Conservation (phyloP, 2,329 filamentous ascomycete genomes). For the Tetracladium maxilliforme region DNA sequence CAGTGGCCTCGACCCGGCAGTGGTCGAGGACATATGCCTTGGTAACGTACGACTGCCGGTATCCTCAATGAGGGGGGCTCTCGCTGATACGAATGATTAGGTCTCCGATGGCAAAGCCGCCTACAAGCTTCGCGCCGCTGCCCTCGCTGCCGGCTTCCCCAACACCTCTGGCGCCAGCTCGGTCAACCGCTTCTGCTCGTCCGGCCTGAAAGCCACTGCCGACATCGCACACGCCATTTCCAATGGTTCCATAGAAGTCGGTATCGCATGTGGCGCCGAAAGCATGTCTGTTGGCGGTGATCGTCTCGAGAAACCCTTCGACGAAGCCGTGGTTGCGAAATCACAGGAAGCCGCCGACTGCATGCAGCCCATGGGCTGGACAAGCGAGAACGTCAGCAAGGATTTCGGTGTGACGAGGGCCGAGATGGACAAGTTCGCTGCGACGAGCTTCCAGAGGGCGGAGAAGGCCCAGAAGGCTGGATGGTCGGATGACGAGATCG, state of each 20-base stretch:
- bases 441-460: conserved; percentile 75
- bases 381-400: conserved; percentile 83
- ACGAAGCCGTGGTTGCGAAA: conserved; percentile 54
- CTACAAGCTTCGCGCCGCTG: conserved; percentile 80
- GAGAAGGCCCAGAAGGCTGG: conserved; percentile 84
- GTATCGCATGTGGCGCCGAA: conserved; percentile 80
- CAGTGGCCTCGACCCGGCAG: conserved; percentile 61
- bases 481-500: conserved; percentile 88
- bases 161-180: conserved; percentile 72
- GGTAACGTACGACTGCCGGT: conserved; percentile 55
- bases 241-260: conserved; percentile 68
- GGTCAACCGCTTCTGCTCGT: conserved; percentile 94
- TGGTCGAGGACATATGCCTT: conserved; percentile 81
- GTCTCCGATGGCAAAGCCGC: conserved; percentile 74
- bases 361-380: conserved; percentile 95
- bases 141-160: conserved; percentile 84
- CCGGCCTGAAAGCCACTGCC: conserved; percentile 86
- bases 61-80: conserved; percentile 6
- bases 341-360: conserved; percentile 73
- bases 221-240: conserved; percentile 85
- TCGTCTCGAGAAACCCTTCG: conserved; percentile 56
- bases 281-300: conserved; percentile 69
- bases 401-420: conserved; percentile 79
- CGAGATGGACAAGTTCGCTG: conserved; percentile 71
- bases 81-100: conserved; percentile 21